Evolutionary conservation across 495 filamentous ascomycete species (phyloP).

Genomic region (Hypoxylon fragiforme): DNA sequence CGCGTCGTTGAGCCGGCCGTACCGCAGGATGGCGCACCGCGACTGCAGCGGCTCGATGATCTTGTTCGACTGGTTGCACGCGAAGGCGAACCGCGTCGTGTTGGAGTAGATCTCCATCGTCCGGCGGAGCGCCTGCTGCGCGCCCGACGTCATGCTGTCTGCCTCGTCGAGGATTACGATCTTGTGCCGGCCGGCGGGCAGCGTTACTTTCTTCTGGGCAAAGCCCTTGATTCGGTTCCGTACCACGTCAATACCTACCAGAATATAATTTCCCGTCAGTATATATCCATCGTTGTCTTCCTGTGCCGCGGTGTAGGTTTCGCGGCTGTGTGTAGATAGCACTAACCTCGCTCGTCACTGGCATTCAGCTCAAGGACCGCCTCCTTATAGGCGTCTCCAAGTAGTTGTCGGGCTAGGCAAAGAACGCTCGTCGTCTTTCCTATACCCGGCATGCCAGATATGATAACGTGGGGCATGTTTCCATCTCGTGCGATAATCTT

Average conservation of each 20-base stretch:
- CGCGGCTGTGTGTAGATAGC: background rate
- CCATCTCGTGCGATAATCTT: conserved; percentile 99
- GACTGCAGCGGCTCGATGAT: conserved; percentile 99
- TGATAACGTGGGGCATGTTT: conserved; percentile 99
- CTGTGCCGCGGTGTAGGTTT: no score
- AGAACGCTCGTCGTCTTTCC: conserved; percentile 97
- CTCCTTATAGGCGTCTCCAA: conserved; percentile 96
- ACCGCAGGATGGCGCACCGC: conserved; percentile 93
- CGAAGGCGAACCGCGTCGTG: conserved; percentile 96
- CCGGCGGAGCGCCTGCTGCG: conserved; percentile 90
- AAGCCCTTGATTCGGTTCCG: conserved; percentile 99
- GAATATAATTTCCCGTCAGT: no score
- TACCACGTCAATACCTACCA: conserved; percentile 97
- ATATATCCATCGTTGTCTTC: no score
- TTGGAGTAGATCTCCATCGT: conserved; percentile 99
- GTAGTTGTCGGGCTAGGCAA: conserved; percentile 87
- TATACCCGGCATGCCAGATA: conserved; percentile 98
- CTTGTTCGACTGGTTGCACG: conserved; percentile 98
- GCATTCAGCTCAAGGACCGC: conserved; percentile 96
- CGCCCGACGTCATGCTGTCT: conserved; percentile 95
- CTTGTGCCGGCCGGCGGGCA: conserved; percentile 90
- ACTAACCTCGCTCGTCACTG: conserved; percentile 83
- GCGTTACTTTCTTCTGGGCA: conserved; percentile 97
- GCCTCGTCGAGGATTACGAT: conserved; percentile 97
- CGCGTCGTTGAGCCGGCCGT: conserved; percentile 85